phyloP scores from a whole-genome alignment of 2,329 filamentous ascomycete species.

The Phyllosticta citrichinensis region DNA sequence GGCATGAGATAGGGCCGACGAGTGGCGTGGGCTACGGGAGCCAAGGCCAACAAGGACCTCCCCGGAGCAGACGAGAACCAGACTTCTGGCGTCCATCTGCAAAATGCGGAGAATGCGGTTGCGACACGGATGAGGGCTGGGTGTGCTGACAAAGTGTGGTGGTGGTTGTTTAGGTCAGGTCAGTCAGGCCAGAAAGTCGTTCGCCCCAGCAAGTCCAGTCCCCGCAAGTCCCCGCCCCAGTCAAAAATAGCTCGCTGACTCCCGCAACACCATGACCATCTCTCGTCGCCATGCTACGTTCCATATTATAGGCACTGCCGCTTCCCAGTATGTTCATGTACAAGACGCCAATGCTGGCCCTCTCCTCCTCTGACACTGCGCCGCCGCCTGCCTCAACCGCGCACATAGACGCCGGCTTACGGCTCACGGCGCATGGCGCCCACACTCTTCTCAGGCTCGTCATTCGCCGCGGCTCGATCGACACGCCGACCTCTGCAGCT shows the following conservation, averaged over 20 bases:
- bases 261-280: background rate
- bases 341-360: background rate
- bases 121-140: background rate
- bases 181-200: background rate
- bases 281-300: background rate
- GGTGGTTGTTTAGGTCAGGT: background rate
- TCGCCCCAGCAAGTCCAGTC: no score
- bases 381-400: background rate
- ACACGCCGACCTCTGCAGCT: background rate
- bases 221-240: background rate
- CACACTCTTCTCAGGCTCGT: background rate
- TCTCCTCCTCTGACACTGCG: background rate
- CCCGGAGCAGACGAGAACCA: background rate
- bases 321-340: background rate
- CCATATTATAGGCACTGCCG: background rate
- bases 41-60: background rate
- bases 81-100: background rate
- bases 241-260: background rate
- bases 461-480: background rate
- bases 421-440: background rate
- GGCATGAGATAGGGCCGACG: background rate
- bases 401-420: background rate
- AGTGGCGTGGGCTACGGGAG: background rate
- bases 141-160: background rate
- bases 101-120: background rate